Conservation (phyloP, 2,329 filamentous ascomycete species). For the Beauveria medogensis region DNA sequence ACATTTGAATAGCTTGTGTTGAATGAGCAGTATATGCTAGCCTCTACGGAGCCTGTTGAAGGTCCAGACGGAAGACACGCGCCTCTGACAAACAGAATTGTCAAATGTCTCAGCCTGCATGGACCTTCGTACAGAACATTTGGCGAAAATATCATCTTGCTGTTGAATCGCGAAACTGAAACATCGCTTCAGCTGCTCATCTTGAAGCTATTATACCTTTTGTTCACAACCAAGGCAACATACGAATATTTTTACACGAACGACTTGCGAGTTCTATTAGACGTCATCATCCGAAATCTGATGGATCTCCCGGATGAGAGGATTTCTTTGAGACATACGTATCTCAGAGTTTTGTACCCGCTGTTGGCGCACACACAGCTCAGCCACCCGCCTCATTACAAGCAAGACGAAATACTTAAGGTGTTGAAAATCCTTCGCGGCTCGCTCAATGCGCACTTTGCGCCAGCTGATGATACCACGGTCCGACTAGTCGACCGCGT, state of each 20-base stretch:
- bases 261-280: slow-evolving; percentile 84
- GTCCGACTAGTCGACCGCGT: slow-evolving; percentile 70
- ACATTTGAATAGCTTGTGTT: slow-evolving; percentile 61
- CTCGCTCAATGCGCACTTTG: slow-evolving; percentile 64
- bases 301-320: slow-evolving; percentile 86
- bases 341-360: slow-evolving; percentile 85
- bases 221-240: slow-evolving; percentile 86
- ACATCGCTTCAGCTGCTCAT: slow-evolving; percentile 94
- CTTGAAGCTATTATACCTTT: slow-evolving; percentile 85
- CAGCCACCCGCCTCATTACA: slow-evolving; percentile 80
- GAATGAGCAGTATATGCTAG: slow-evolving; percentile 97
- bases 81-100: slow-evolving; percentile 79
- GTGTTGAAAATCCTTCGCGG: slow-evolving; percentile 64
- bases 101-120: slow-evolving; percentile 79
- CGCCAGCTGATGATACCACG: slow-evolving; percentile 73
- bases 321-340: slow-evolving; percentile 75
- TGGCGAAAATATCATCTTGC: slow-evolving; percentile 91
- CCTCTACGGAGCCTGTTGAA: slow-evolving; percentile 40
- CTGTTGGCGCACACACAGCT: slow-evolving; percentile 88
- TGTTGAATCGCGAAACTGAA: slow-evolving; percentile 90
- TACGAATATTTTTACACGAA: slow-evolving; percentile 99
- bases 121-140: slow-evolving; percentile 85
- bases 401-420: slow-evolving; percentile 72
- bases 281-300: slow-evolving; percentile 95
- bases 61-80: slow-evolving; percentile 24